Percentiles rank a stretch among this genome's conserved stretches.
Conservation (phyloP, 495 filamentous ascomycete species). For the Daldinia vernicosa region DNA sequence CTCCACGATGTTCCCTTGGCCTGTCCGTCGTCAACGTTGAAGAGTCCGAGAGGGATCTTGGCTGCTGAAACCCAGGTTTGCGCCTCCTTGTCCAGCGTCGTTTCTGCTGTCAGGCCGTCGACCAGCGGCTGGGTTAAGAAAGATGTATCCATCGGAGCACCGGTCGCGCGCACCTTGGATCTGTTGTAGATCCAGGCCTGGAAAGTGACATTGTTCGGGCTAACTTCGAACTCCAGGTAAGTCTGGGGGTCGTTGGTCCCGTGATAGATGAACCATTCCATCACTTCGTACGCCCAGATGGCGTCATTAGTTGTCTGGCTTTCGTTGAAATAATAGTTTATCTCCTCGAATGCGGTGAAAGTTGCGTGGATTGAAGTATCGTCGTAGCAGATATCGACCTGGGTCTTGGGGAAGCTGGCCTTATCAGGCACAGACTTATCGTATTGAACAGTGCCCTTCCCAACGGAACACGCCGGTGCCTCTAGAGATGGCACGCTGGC, state of each 20-base stretch:
- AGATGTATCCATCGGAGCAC: constrained; percentile 41
- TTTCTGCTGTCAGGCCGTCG: constrained; percentile 45
- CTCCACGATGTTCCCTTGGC: constrained; percentile 47
- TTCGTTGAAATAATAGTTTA: constrained; percentile 48
- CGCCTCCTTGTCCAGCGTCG: constrained; percentile 40
- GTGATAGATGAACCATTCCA: constrained; percentile 48
- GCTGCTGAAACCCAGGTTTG: constrained; percentile 40
- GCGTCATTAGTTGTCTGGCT: constrained; percentile 45
- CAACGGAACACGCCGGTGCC: constrained; percentile 43
- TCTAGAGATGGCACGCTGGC: constrained; percentile 33
- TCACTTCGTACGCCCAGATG: constrained; percentile 49
- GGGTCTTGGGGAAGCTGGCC: constrained; percentile 42
- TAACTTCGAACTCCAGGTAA: constrained; percentile 51
- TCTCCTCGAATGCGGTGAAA: constrained; percentile 46
- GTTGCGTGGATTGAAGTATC: constrained; percentile 43
- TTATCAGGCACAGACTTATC: constrained; percentile 41
- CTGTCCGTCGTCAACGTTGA: constrained; percentile 47
- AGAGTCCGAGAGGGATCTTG: constrained; percentile 46
- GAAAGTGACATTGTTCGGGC: constrained; percentile 50
- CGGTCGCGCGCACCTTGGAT: constrained; percentile 44
- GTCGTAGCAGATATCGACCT: constrained; percentile 49
- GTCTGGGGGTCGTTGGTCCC: constrained; percentile 47
- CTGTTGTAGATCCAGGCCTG: constrained; percentile 52
- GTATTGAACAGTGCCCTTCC: constrained; percentile 44
- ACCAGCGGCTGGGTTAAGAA: constrained; percentile 34